These are phyloP conservation scores for Entelexis sorbosivorans DNA, from an alignment of 1,139 yeast genomes.

Conservation along the genomic window DNA sequence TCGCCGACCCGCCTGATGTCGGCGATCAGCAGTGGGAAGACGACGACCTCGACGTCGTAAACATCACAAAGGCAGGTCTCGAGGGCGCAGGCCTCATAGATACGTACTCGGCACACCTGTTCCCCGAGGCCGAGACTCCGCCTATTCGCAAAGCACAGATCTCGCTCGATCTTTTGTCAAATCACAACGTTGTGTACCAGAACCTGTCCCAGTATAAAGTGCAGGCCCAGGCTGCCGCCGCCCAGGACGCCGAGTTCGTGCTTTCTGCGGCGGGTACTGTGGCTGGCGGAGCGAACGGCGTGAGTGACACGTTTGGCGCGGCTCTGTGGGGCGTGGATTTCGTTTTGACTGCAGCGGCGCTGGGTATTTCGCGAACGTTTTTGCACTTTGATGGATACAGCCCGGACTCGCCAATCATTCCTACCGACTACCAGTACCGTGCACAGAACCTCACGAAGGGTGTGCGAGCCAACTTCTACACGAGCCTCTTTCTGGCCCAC, in stretches of 20 bases:
- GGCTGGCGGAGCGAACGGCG: background rate
- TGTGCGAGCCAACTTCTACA: background rate
- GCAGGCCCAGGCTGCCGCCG: background rate
- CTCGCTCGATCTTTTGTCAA: background rate
- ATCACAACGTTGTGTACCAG: background rate
- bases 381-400: conserved; percentile 1
- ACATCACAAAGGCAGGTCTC: background rate
- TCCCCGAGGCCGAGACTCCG: conserved; percentile 1
- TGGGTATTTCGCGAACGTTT: background rate
- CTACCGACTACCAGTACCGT: background rate
- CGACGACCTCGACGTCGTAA: conserved; percentile 1
- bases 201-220: background rate
- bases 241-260: background rate
- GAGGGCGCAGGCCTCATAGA: background rate
- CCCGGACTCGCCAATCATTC: background rate
- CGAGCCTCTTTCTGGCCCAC: background rate
- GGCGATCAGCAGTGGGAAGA: conserved; percentile 1
- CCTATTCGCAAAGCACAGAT: background rate
- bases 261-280: background rate
- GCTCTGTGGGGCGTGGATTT: conserved; percentile 3
- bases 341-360: background rate
- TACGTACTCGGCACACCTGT: background rate
- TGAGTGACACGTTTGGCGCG: conserved; percentile 1
- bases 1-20: background rate
- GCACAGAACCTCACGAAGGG: background rate